Evolutionary conservation across 1,284 basidiomycete species (phyloP).

Genomic region (Farysia itapuensis): DNA sequence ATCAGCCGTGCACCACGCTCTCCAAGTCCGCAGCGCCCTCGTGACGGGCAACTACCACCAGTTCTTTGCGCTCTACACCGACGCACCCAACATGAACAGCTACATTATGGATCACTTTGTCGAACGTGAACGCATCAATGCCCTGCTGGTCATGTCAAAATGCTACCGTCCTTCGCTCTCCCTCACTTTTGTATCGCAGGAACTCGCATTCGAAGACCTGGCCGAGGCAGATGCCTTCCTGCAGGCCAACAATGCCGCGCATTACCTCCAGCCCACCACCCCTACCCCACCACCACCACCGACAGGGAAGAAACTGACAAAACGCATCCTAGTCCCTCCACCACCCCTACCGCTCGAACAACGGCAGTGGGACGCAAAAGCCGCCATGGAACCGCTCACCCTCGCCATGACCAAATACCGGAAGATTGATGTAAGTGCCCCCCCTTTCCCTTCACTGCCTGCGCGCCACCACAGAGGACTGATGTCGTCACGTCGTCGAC

Average conservation of each 20-base stretch:
- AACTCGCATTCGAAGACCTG: slow-evolving; percentile 78
- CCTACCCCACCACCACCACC: not conserved
- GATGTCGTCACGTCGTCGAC: not conserved
- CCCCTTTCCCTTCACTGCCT: not conserved
- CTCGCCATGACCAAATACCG: slow-evolving; percentile 62
- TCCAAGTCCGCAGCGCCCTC: slow-evolving; percentile 81
- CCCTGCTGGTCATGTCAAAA: slow-evolving; percentile 74
- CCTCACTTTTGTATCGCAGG: slow-evolving; percentile 75
- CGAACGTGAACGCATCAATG: slow-evolving; percentile 82
- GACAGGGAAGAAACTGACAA: slow-evolving; percentile 11
- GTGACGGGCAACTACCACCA: slow-evolving; percentile 91
- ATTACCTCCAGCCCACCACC: slow-evolving; percentile 65
- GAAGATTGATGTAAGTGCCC: slow-evolving; percentile 63
- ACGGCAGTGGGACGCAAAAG: slow-evolving; percentile 64
- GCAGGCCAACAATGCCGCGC: slow-evolving; percentile 69
- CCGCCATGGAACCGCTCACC: slow-evolving; percentile 61
- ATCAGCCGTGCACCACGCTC: slow-evolving; percentile 80
- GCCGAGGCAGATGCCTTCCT: slow-evolving; percentile 74
- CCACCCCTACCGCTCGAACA: slow-evolving; percentile 37
- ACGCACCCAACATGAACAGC: slow-evolving; percentile 93
- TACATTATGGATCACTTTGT: slow-evolving; percentile 99
- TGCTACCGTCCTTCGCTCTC: slow-evolving; percentile 64
- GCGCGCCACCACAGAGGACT: not conserved
- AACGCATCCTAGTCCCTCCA: too few relatives aligned
- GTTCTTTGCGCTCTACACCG: slow-evolving; percentile 81